Conservation (phyloP, 331 rosid species). For the Malus hybrid region DNA sequence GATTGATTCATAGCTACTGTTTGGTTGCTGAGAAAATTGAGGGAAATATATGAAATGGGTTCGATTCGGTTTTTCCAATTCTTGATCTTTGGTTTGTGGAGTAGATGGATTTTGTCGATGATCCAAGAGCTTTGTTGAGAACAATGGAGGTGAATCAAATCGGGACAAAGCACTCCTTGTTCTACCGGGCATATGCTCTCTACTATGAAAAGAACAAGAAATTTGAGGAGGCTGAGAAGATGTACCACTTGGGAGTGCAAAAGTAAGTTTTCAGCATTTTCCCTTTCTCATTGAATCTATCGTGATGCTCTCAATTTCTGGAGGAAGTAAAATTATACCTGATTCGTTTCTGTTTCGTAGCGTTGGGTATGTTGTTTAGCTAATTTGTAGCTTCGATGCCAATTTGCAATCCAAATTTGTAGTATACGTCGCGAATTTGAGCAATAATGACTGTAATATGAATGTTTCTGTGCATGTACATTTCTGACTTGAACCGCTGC, state of each 20-base stretch:
- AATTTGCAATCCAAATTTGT: background rate
- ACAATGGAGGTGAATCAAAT: conserved; percentile 69
- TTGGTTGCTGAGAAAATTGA: too few relatives aligned
- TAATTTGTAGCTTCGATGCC: background rate
- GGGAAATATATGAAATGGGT: background rate
- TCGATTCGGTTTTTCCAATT: background rate
- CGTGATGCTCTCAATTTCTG: background rate
- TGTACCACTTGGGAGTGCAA: conserved; percentile 80
- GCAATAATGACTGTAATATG: background rate
- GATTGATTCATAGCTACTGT: too few relatives aligned
- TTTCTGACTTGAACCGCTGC: conserved; percentile 5
- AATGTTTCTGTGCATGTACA: background rate
- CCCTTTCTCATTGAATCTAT: background rate
- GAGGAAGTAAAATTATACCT: background rate
- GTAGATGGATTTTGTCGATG: conserved; percentile 85
- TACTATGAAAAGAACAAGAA: conserved; percentile 75
- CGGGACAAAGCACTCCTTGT: conserved; percentile 58
- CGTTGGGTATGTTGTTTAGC: background rate
- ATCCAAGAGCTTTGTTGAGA: conserved; percentile 48
- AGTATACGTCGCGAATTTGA: background rate
- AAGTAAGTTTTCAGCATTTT: conserved; percentile 43
- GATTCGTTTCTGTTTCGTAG: background rate
- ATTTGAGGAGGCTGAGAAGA: conserved; percentile 72
- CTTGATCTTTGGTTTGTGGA: background rate
- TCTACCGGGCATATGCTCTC: conserved; percentile 91